A percentile compares a stretch with the other conserved stretches of the same genome.
These are phyloP conservation scores for Hirschioporus abietinus DNA, from an alignment of 768 basidiomycete genomes.

Conservation along the genomic window DNA sequence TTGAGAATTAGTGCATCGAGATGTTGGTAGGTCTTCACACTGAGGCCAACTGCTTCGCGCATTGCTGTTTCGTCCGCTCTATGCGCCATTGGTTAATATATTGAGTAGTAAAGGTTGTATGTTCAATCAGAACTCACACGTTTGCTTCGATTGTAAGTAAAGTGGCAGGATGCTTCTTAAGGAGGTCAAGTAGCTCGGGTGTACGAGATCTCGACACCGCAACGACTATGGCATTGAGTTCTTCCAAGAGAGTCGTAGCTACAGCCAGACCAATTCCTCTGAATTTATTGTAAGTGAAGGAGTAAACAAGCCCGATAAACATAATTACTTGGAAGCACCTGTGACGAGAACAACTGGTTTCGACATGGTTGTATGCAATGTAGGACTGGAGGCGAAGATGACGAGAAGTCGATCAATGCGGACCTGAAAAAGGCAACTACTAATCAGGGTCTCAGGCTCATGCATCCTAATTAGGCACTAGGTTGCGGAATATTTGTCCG, in stretches of 20 bases:
- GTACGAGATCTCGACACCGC: slow-evolving; percentile 69
- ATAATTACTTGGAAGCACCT: slow-evolving; percentile 67
- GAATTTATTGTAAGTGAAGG: slow-evolving; percentile 2
- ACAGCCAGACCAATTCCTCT: slow-evolving; percentile 79
- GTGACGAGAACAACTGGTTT: slow-evolving; percentile 71
- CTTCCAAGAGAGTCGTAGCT: slow-evolving; percentile 55
- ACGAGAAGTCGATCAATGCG: slow-evolving; percentile 5
- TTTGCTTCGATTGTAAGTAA: slow-evolving; percentile 65
- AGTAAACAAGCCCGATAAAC: slow-evolving; percentile 8
- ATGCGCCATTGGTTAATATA: slow-evolving; percentile 3
- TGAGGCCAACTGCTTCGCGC: slow-evolving; percentile 49
- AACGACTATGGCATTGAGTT: slow-evolving; percentile 63
- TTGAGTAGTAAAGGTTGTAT: not conserved
- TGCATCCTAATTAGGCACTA: not conserved
- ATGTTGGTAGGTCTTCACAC: slow-evolving; percentile 47
- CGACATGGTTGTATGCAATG: slow-evolving; percentile 17
- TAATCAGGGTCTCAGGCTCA: not conserved
- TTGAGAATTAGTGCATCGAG: slow-evolving; percentile 82
- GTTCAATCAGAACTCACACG: slow-evolving; percentile 47
- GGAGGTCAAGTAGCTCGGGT: slow-evolving; percentile 55
- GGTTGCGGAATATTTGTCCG: slow-evolving; percentile 10
- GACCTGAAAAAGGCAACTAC: not conserved
- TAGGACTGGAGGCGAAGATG: not conserved
- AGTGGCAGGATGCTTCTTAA: slow-evolving; percentile 27
- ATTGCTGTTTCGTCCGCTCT: slow-evolving; percentile 59